Percentiles rank a stretch among this genome's conserved stretches.
These are phyloP conservation scores for Lithocarpus polystachyus DNA, from an alignment of 306 rosid genomes.

Conservation along the genomic window DNA sequence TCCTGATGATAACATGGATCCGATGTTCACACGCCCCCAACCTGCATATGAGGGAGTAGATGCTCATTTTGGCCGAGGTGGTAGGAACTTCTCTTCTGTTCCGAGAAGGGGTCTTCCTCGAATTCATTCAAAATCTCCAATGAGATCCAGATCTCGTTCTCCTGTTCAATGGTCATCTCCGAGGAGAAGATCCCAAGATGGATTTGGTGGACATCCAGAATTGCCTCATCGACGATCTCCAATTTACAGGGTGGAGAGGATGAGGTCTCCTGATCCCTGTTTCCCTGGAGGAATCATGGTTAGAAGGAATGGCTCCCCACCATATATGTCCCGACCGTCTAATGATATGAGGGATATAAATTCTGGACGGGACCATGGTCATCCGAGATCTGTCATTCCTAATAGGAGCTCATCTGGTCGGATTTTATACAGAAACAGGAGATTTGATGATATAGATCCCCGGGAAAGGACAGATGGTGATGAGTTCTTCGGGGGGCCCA, in stretches of 20 bases:
- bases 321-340: constrained; percentile 49
- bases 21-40: constrained; percentile 54
- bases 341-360: constrained; percentile 73
- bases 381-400: constrained; percentile 57
- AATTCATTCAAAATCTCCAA: constrained; percentile 70
- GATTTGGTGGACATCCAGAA: constrained; percentile 69
- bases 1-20: constrained; percentile 46
- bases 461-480: constrained; percentile 56
- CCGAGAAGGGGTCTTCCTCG: constrained; percentile 60
- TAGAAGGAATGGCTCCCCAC: constrained; percentile 64
- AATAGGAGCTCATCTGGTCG: constrained; percentile 60
- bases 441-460: constrained; percentile 65
- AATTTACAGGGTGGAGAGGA: constrained; percentile 57
- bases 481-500: constrained; percentile 60
- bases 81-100: constrained; percentile 55
- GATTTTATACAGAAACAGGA: constrained; percentile 53
- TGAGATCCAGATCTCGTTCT: constrained; percentile 74
- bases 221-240: constrained; percentile 59
- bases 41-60: constrained; percentile 51
- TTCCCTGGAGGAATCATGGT: constrained; percentile 55
- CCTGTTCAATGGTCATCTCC: constrained; percentile 79
- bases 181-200: constrained; percentile 70
- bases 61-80: constrained; percentile 60
- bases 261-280: constrained; percentile 80
- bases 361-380: constrained; percentile 66